phyloP scores from a whole-genome alignment of 352 stramenopile genomes.

The Phytophthora litchii region DNA sequence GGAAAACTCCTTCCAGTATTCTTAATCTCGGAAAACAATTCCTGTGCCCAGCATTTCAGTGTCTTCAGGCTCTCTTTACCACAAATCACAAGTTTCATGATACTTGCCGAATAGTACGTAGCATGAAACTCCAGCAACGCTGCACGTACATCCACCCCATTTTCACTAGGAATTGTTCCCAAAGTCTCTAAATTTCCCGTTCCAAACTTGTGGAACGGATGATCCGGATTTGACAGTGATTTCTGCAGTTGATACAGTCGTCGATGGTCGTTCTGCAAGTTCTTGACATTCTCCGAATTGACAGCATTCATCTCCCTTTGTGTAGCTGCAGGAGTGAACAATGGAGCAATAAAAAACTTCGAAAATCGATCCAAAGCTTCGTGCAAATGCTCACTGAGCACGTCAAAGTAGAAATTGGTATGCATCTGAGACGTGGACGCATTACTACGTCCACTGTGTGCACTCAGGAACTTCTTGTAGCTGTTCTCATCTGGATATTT shows the following conservation, averaged over 20 bases:
- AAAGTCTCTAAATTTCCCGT: constrained; percentile 90
- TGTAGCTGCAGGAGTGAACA: constrained; percentile 91
- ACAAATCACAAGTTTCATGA: constrained; percentile 92
- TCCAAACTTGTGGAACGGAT: constrained; percentile 92
- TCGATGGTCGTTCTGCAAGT: constrained; percentile 93
- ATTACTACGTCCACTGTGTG: constrained; percentile 95
- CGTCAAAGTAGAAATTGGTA: constrained; percentile 98
- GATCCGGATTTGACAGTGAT: constrained; percentile 62
- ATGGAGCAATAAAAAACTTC: constrained; percentile 97
- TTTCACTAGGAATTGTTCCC: constrained; percentile 37
- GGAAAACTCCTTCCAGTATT: constrained; percentile 66
- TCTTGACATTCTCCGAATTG: constrained; percentile 97
- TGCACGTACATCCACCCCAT: constrained; percentile 67
- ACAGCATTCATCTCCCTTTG: constrained; percentile 96
- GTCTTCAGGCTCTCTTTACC: constrained; percentile 88
- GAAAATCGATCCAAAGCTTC: constrained; percentile 95
- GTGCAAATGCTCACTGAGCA: constrained; percentile 77
- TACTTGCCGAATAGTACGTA: constrained; percentile 90
- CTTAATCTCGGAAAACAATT: constrained; percentile 84
- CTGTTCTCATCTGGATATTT: constrained; percentile 97
- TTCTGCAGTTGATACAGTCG: constrained; percentile 88
- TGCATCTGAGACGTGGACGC: constrained; percentile 96
- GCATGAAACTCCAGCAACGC: constrained; percentile 87
- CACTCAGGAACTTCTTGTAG: constrained; percentile 93
- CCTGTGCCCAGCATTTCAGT: constrained; percentile 73